A percentile compares a stretch with the other conserved stretches of the same genome.
phyloP scores from a whole-genome alignment of 2,329 filamentous ascomycete genomes.

The Aspergillus transmontanensis region DNA sequence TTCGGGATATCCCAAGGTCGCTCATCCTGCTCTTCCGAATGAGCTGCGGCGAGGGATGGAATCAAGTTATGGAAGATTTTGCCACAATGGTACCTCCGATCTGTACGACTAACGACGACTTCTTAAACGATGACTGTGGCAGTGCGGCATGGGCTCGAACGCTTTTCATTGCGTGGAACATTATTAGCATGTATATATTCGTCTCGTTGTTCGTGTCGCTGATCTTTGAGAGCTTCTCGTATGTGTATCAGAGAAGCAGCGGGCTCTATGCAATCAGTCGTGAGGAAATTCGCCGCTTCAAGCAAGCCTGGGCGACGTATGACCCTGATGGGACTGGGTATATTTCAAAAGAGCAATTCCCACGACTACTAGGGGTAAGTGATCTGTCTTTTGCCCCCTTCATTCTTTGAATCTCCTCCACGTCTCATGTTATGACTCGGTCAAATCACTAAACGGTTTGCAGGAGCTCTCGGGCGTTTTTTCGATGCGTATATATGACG shows the following conservation, averaged over 20 bases:
- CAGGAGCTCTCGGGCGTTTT: constrained; percentile 89
- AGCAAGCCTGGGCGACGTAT: constrained; percentile 95
- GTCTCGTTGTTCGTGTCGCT: constrained; percentile 97
- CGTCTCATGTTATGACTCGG: constrained; percentile 2
- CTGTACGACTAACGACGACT: constrained; percentile 71
- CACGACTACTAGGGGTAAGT: constrained; percentile 75
- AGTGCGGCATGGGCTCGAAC: constrained; percentile 84
- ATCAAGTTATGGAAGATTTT: constrained; percentile 94
- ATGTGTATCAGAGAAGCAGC: constrained; percentile 95
- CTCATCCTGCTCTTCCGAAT: constrained; percentile 90
- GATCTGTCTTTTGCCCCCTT: constrained; percentile 11
- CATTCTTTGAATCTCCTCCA: constrained; percentile 11
- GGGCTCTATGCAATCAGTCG: constrained; percentile 87
- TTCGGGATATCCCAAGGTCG: constrained; percentile 90
- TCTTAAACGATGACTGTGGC: constrained; percentile 90
- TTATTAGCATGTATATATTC: constrained; percentile 99
- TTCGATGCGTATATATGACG: constrained; percentile 93
- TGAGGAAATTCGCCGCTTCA: constrained; percentile 94
- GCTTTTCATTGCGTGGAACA: constrained; percentile 96
- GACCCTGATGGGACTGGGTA: constrained; percentile 90
- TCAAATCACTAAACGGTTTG: constrained; percentile 9
- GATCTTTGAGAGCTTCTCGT: constrained; percentile 99
- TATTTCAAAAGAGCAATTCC: constrained; percentile 87
- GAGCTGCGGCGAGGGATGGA: constrained; percentile 96
- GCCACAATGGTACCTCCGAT: constrained; percentile 76